These are phyloP conservation scores for Lasiosphaeriaceae sp. DNA, from an alignment of 495 filamentous ascomycete genomes.

Conservation along the genomic window DNA sequence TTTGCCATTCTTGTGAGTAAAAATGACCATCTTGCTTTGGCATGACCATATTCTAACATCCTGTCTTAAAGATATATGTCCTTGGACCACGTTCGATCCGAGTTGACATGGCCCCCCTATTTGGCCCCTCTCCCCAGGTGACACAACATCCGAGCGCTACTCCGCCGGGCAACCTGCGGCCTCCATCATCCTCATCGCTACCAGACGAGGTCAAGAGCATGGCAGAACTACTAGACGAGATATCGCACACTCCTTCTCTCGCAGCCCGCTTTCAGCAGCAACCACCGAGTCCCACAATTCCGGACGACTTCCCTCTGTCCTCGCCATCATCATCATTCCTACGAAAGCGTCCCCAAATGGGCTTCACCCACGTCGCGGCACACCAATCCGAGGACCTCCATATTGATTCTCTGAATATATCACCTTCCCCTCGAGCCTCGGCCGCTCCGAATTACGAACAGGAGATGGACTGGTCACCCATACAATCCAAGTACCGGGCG, in stretches of 20 bases:
- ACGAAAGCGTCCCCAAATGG: slow-evolving; percentile 10
- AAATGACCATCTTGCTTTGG: background rate
- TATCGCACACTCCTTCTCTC: slow-evolving; percentile 30
- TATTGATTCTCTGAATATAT: slow-evolving; percentile 15
- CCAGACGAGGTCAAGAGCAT: slow-evolving; percentile 28
- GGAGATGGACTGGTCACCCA: slow-evolving; percentile 83
- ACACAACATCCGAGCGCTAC: background rate
- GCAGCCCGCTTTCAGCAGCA: slow-evolving; percentile 30
- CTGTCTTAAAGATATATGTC: slow-evolving; percentile 30
- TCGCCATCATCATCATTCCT: background rate
- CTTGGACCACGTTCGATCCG: slow-evolving; percentile 50
- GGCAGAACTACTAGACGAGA: slow-evolving; percentile 42
- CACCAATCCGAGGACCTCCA: slow-evolving; percentile 4
- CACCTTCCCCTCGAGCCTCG: background rate
- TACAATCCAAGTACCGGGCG: slow-evolving; percentile 47
- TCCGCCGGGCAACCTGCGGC: background rate
- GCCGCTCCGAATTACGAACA: slow-evolving; percentile 35
- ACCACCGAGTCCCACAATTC: slow-evolving; percentile 23
- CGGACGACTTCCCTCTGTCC: slow-evolving; percentile 3
- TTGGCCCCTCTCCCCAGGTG: slow-evolving; percentile 31
- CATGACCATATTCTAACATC: background rate
- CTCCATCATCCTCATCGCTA: background rate
- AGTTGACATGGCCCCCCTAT: slow-evolving; percentile 55
- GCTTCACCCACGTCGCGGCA: slow-evolving; percentile 10
- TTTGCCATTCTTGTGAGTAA: slow-evolving; percentile 54